These are phyloP conservation scores for Medicago ruthenica DNA, from an alignment of 306 rosid species.

Conservation along the genomic window DNA sequence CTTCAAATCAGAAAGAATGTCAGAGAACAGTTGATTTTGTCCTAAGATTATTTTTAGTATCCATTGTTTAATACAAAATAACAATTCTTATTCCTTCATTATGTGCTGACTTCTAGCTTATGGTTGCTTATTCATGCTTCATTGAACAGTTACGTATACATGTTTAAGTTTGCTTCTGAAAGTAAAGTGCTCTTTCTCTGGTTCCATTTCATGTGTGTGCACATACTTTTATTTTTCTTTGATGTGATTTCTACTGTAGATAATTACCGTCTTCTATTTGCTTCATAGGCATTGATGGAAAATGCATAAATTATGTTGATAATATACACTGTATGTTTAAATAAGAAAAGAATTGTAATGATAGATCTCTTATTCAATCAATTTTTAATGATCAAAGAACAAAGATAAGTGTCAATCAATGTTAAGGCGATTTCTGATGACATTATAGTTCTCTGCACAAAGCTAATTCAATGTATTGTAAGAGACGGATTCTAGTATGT, in stretches of 20 bases:
- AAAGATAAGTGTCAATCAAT: conserved; percentile 28
- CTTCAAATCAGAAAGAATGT: conserved; percentile 30
- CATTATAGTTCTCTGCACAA: conserved; percentile 30
- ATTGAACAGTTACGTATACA: conserved; percentile 16
- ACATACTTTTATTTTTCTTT: conserved; percentile 19
- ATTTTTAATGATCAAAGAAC: conserved; percentile 23
- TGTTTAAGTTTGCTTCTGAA: conserved; percentile 35
- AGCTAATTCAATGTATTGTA: conserved; percentile 32
- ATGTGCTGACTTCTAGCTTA: conserved; percentile 27
- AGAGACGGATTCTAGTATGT: conserved; percentile 44
- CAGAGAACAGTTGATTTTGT: conserved; percentile 24
- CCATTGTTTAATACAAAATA: conserved; percentile 10
- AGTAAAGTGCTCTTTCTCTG: conserved; percentile 22
- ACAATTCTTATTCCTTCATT: conserved; percentile 9
- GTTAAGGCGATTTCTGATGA: conserved; percentile 37
- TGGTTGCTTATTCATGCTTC: conserved; percentile 23
- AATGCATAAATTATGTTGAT: conserved; percentile 38
- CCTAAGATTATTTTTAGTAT: conserved; percentile 37
- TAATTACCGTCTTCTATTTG: conserved; percentile 31
- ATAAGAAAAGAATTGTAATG: conserved; percentile 22
- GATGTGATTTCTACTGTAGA: conserved; percentile 10
- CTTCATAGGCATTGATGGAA: conserved; percentile 26
- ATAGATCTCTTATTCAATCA: conserved; percentile 20
- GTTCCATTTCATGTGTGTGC: conserved; percentile 32
- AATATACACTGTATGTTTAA: conserved; percentile 30